These are phyloP conservation scores for Coelastrella sp. DNA, from an alignment of 139 green algal genomes.

Conservation along the genomic window DNA sequence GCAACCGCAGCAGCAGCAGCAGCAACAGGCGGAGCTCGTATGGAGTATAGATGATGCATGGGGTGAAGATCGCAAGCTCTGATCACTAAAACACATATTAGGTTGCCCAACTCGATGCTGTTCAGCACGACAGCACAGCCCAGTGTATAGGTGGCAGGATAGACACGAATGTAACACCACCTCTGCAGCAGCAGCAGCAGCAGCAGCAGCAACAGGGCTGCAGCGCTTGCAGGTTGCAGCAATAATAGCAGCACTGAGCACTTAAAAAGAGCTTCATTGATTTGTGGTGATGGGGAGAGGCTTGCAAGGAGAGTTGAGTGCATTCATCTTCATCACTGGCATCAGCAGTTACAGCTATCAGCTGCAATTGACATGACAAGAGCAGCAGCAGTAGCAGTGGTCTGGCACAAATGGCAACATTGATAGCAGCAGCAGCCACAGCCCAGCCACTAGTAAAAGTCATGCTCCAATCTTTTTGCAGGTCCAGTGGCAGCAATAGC, in stretches of 20 bases:
- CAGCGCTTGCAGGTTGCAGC: not conserved
- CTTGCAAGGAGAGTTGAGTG: too few relatives aligned
- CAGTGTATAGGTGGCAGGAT: too few relatives aligned
- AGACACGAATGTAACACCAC: not conserved
- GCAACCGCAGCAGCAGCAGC: not conserved
- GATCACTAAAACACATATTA: too few relatives aligned
- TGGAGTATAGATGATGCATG: not conserved
- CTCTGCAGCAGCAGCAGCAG: not conserved
- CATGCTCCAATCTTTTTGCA: not conserved
- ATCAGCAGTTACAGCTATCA: not conserved
- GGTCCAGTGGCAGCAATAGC: not conserved
- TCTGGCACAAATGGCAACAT: not conserved
- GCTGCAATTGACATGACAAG: not conserved
- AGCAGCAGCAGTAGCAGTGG: not conserved
- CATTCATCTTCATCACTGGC: too few relatives aligned
- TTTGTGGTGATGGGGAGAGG: too few relatives aligned
- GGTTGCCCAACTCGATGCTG: too few relatives aligned
- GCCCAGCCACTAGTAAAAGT: not conserved
- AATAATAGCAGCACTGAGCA: not conserved
- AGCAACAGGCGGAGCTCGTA: not conserved
- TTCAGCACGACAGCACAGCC: too few relatives aligned
- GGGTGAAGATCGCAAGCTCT: too few relatives aligned
- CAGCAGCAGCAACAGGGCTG: not conserved
- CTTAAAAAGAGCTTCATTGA: not conserved
- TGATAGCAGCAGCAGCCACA: conserved; percentile 1